These are phyloP conservation scores for Protomyces arabidopsidicola DNA, from an alignment of 1,139 yeast species.

Conservation along the genomic window DNA sequence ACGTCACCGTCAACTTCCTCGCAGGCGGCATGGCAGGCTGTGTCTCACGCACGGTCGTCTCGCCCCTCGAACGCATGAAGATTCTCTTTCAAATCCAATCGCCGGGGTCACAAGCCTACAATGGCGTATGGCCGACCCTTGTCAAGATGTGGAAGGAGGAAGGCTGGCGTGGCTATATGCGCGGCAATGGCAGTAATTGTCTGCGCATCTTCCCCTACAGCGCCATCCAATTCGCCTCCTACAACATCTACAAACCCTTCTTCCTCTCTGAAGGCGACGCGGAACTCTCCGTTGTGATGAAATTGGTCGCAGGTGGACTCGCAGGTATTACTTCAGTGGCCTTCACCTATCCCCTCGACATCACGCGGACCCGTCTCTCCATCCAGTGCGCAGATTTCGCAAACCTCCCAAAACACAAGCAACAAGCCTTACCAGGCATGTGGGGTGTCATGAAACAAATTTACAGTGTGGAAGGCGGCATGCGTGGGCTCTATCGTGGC, in stretches of 20 bases:
- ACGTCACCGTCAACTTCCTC: slow-evolving; percentile 41
- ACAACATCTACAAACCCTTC: slow-evolving; percentile 60
- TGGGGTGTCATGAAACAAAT: slow-evolving; percentile 55
- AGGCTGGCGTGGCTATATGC: slow-evolving; percentile 78
- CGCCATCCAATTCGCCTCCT: slow-evolving; percentile 89
- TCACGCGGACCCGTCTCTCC: slow-evolving; percentile 82
- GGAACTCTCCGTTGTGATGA: slow-evolving; percentile 51
- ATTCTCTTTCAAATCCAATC: slow-evolving; percentile 87
- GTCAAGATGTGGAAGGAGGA: slow-evolving; percentile 79
- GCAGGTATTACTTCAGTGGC: slow-evolving; percentile 80
- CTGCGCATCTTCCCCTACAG: slow-evolving; percentile 86
- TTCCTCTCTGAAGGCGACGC: slow-evolving; percentile 37
- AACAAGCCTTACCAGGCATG: slow-evolving; percentile 55
- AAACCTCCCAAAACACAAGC: slow-evolving; percentile 24
- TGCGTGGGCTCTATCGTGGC: slow-evolving; percentile 74
- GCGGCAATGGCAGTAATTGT: slow-evolving; percentile 90
- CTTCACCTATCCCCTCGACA: slow-evolving; percentile 86
- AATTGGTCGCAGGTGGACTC: slow-evolving; percentile 69
- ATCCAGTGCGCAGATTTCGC: slow-evolving; percentile 73
- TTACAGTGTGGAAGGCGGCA: slow-evolving; percentile 73
- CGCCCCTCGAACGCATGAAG: slow-evolving; percentile 93
- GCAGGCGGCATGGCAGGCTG: slow-evolving; percentile 90
- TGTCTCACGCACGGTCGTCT: slow-evolving; percentile 82
- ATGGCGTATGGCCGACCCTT: slow-evolving; percentile 73
- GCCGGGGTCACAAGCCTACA: slow-evolving; percentile 53